Evolutionary conservation across 441 rosid species (phyloP).

Genomic region (Jatropha multifida): DNA sequence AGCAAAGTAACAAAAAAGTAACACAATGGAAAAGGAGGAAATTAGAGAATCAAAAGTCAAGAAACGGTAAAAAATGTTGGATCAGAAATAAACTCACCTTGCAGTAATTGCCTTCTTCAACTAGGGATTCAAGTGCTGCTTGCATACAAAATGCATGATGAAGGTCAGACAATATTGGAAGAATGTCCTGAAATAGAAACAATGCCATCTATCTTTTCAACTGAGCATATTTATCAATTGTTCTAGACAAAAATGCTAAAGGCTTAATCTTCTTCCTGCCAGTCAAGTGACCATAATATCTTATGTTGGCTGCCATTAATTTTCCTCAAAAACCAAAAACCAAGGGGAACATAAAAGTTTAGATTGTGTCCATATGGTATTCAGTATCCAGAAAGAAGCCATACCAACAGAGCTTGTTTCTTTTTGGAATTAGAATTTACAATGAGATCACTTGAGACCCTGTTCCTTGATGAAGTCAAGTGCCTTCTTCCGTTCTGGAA

Average conservation of each 20-base stretch:
- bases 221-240: constrained; percentile 10
- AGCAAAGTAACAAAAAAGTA: constrained; percentile 17
- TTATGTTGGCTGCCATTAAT: constrained; percentile 2
- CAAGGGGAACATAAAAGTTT: constrained; percentile 9
- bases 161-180: constrained; percentile 79
- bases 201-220: constrained; percentile 14
- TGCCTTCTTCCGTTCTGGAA: constrained; percentile 96
- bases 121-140: constrained; percentile 78
- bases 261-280: background rate
- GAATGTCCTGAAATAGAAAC: constrained; percentile 67
- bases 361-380: background rate
- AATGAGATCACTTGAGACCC: constrained; percentile 95
- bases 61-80: background rate
- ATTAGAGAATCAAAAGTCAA: constrained; percentile 1
- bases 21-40: constrained; percentile 8
- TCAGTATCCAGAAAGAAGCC: constrained; percentile 21
- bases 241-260: background rate
- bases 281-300: background rate
- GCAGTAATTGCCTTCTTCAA: constrained; percentile 89
- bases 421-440: constrained; percentile 85
- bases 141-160: constrained; percentile 81
- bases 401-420: constrained; percentile 94
- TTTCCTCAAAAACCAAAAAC: constrained; percentile 8
- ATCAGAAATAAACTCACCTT: constrained; percentile 48
- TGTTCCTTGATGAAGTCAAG: constrained; percentile 85